These are phyloP conservation scores for Bullera alba DNA, from an alignment of 768 basidiomycete species.

Conservation along the genomic window DNA sequence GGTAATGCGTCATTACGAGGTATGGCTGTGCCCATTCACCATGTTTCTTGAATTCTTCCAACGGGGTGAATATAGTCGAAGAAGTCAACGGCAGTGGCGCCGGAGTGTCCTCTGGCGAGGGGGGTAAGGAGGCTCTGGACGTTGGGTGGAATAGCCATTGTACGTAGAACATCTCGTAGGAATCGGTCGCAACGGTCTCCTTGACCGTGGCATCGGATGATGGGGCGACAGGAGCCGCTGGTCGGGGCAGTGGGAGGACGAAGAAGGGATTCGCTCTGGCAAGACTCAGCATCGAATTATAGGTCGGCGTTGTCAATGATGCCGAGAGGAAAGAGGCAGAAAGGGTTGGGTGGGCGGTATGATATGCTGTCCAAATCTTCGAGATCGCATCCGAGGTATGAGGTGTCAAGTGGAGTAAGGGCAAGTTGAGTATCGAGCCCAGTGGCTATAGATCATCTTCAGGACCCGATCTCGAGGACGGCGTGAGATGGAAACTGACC, in stretches of 20 bases:
- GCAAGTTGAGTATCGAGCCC: conserved; percentile 69
- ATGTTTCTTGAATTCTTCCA: conserved; percentile 85
- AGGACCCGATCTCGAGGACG: neutral
- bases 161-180: conserved; percentile 58
- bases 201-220: conserved; percentile 42
- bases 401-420: conserved; percentile 59
- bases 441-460: conserved; percentile 56
- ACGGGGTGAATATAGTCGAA: conserved; percentile 82
- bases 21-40: conserved; percentile 82
- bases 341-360: conserved; percentile 68
- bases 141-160: conserved; percentile 82
- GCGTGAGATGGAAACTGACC: conserved; percentile 18
- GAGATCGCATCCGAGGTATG: conserved; percentile 69
- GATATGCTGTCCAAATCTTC: conserved; percentile 82
- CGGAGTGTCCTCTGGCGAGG: conserved; percentile 39
- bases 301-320: conserved; percentile 63
- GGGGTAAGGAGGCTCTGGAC: conserved; percentile 55
- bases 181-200: conserved; percentile 33
- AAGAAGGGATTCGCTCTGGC: conserved; percentile 69
- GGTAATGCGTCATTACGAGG: conserved; percentile 82
- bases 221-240: too few relatives aligned
- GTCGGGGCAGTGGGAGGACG: conserved; percentile 74
- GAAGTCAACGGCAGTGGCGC: conserved; percentile 52
- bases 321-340: conserved; percentile 82
- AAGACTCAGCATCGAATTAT: conserved; percentile 60